These are phyloP conservation scores for Cerrena zonata DNA, from an alignment of 1,284 basidiomycete species.

Conservation along the genomic window DNA sequence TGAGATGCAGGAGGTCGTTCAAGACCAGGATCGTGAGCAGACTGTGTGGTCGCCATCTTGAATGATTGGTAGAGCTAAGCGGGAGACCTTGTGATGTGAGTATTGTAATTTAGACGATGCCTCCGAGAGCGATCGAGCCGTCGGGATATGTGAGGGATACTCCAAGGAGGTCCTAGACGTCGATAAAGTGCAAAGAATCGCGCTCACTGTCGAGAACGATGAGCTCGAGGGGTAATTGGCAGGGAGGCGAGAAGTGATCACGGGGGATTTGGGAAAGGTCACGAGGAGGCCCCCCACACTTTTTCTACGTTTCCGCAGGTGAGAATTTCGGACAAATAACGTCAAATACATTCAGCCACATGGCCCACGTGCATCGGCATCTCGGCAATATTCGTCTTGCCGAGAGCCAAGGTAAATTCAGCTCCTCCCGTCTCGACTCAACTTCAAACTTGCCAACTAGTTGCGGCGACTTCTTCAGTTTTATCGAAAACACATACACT, in stretches of 20 bases:
- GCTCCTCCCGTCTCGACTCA: not conserved
- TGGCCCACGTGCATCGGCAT: not conserved
- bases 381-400: too few species aligned
- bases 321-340: slow-evolving; percentile 27
- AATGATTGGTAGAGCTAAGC: not conserved
- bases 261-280: slow-evolving; percentile 32
- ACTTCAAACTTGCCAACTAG: not conserved
- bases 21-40: slow-evolving; percentile 24
- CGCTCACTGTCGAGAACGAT: slow-evolving; percentile 17
- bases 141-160: not conserved
- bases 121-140: slow-evolving; percentile 7
- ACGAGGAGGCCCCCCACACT: slow-evolving; percentile 28
- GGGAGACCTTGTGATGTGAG: not conserved
- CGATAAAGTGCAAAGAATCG: slow-evolving; percentile 8
- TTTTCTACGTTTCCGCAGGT: slow-evolving; percentile 30
- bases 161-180: slow-evolving; percentile 7
- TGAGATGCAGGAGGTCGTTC: slow-evolving; percentile 13
- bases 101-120: slow-evolving; percentile 3
- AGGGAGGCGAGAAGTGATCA: slow-evolving; percentile 27
- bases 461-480: not conserved
- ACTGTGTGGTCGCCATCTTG: slow-evolving; percentile 26
- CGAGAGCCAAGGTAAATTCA: too few species aligned
- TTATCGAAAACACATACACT: not conserved
- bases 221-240: slow-evolving; percentile 15
- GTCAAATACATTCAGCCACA: slow-evolving; percentile 19